Evolutionary conservation across 2,329 filamentous ascomycete genomes (phyloP).

Genomic region (Thielaviopsis populi): DNA sequence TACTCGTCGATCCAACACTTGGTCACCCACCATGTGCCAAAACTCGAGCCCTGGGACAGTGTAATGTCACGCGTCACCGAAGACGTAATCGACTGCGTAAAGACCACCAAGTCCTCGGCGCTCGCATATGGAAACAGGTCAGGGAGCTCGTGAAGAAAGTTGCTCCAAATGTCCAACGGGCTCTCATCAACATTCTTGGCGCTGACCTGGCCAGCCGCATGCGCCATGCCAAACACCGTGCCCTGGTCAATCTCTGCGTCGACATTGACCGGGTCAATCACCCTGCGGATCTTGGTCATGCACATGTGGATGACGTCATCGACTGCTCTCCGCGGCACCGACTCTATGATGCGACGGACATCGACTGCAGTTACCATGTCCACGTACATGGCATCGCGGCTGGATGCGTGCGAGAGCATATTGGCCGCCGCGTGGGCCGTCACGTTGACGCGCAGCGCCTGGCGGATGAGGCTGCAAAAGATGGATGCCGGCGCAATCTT

Average conservation of each 20-base stretch:
- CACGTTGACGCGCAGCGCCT: slow-evolving; percentile 79
- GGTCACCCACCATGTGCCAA: slow-evolving; percentile 87
- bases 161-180: slow-evolving; percentile 64
- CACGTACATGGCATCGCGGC: slow-evolving; percentile 86
- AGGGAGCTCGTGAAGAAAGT: slow-evolving; percentile 54
- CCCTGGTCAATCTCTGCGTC: slow-evolving; percentile 49
- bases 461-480: slow-evolving; percentile 73
- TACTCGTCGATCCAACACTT: slow-evolving; percentile 95
- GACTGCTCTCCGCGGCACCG: slow-evolving; percentile 47
- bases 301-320: slow-evolving; percentile 49
- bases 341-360: slow-evolving; percentile 47
- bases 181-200: slow-evolving; percentile 28
- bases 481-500: slow-evolving; percentile 79
- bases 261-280: slow-evolving; percentile 54
- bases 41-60: slow-evolving; percentile 61
- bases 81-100: slow-evolving; percentile 59
- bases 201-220: not conserved
- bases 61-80: slow-evolving; percentile 70
- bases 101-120: slow-evolving; percentile 58
- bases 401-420: slow-evolving; percentile 75
- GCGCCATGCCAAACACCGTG: slow-evolving; percentile 42
- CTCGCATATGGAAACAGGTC: slow-evolving; percentile 58
- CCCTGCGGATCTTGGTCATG: slow-evolving; percentile 50
- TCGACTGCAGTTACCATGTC: slow-evolving; percentile 65
- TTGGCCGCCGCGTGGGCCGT: slow-evolving; percentile 89